Conservation (phyloP, 108 stramenopile genomes). For the Bacterosira constricta region DNA sequence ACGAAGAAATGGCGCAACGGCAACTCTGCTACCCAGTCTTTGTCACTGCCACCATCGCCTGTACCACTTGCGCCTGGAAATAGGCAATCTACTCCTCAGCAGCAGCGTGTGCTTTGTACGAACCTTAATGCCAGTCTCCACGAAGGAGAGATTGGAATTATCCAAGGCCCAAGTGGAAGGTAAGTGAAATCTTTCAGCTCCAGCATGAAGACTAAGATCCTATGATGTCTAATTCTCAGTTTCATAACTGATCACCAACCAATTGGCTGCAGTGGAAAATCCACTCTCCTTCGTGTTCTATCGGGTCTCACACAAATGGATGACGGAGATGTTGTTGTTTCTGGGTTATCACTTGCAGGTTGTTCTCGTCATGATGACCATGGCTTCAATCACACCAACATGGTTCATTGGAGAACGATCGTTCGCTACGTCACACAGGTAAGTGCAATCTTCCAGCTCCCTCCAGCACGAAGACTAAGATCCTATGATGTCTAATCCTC, state of each 20-base stretch:
- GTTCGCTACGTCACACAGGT: constrained; percentile 80
- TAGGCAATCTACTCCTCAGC: background rate
- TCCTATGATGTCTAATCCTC: no score
- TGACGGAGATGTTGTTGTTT: constrained; percentile 19
- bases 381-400: constrained; percentile 15
- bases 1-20: background rate
- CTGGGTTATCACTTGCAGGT: constrained; percentile 32
- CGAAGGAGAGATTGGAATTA: constrained; percentile 48
- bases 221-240: no score
- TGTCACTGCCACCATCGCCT: background rate
- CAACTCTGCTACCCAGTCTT: background rate
- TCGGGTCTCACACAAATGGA: constrained; percentile 63
- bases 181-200: no score
- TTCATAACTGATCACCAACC: no score
- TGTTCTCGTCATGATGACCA: constrained; percentile 12
- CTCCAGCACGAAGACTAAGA: no score
- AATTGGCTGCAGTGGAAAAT: constrained; percentile 81
- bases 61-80: background rate
- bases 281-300: constrained; percentile 70
- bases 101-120: constrained; percentile 39
- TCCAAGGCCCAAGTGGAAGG: constrained; percentile 35
- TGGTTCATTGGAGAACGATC: constrained; percentile 52
- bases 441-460: no score
- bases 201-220: no score
- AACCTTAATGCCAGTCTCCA: constrained; percentile 23